These are phyloP conservation scores for Aspergillus biplanus DNA, from an alignment of 495 filamentous ascomycete species.

Conservation along the genomic window DNA sequence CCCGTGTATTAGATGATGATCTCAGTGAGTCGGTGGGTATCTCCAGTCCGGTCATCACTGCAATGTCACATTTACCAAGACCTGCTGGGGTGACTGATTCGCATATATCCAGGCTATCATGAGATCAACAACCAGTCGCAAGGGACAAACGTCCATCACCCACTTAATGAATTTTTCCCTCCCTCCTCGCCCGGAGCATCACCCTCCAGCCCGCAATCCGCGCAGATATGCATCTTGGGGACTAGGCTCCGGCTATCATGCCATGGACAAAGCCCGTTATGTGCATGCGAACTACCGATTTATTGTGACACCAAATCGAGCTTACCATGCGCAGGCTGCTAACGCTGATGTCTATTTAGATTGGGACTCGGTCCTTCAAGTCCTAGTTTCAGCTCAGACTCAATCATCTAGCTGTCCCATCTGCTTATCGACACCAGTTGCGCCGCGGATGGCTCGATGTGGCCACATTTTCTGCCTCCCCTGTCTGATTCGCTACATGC, in stretches of 20 bases:
- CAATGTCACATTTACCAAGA: conserved; percentile 11
- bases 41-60: conserved; percentile 11
- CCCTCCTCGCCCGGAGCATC: conserved; percentile 72
- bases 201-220: conserved; percentile 58
- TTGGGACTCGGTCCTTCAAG: conserved; percentile 88
- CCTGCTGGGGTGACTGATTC: conserved; percentile 25
- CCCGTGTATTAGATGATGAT: conserved; percentile 69
- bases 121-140: conserved; percentile 79
- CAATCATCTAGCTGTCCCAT: conserved; percentile 91
- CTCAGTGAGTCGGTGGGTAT: conserved; percentile 75
- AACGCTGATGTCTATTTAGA: conserved; percentile 92
- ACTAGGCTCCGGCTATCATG: conserved; percentile 87
- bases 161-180: conserved; percentile 92
- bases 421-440: conserved; percentile 86
- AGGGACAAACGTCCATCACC: conserved; percentile 95
- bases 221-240: conserved; percentile 80
- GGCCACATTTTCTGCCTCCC: conserved; percentile 97
- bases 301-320: conserved; percentile 80
- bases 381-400: conserved; percentile 86
- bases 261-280: conserved; percentile 90
- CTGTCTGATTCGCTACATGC: conserved; percentile 95
- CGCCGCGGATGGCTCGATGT: conserved; percentile 95
- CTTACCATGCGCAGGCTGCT: conserved; percentile 76
- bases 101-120: conserved; percentile 64
- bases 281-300: conserved; percentile 98